Conservation (phyloP, 1,284 basidiomycete genomes). For the Lentinula novae-zelandiae region DNA sequence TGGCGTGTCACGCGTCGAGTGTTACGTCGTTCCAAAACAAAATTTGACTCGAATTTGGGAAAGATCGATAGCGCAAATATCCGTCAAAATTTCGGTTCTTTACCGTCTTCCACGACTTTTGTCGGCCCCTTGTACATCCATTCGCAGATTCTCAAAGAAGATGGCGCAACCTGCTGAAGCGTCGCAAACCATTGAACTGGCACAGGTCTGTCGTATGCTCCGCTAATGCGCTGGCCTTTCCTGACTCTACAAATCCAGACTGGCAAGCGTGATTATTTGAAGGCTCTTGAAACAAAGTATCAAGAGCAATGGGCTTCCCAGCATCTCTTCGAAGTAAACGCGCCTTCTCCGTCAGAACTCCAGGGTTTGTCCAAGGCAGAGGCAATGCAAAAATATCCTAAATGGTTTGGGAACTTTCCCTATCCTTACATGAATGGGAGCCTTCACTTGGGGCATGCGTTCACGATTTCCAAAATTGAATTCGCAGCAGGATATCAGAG, state of each 20-base stretch:
- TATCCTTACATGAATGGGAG: conserved; percentile 99
- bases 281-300: conserved; percentile 79
- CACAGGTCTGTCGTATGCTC: conserved; percentile 36
- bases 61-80: background rate
- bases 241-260: conserved; percentile 51
- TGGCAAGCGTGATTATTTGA: conserved; percentile 87
- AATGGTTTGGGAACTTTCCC: conserved; percentile 97
- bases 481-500: conserved; percentile 95
- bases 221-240: background rate
- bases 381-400: conserved; percentile 76
- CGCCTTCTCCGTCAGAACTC: conserved; percentile 69
- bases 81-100: conserved; percentile 26
- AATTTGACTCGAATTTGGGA: background rate
- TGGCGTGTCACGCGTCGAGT: background rate
- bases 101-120: conserved; percentile 25
- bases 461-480: conserved; percentile 98
- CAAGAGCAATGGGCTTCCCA: conserved; percentile 78
- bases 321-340: conserved; percentile 79
- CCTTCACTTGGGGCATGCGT: conserved; percentile 96
- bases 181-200: conserved; percentile 53
- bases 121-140: conserved; percentile 15
- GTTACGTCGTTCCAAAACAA: background rate
- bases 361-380: conserved; percentile 61
- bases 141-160: conserved; percentile 16
- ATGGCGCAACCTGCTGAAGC: conserved; percentile 41